phyloP scores from a whole-genome alignment of 2,329 filamentous ascomycete genomes.

The Alternaria sp. region DNA sequence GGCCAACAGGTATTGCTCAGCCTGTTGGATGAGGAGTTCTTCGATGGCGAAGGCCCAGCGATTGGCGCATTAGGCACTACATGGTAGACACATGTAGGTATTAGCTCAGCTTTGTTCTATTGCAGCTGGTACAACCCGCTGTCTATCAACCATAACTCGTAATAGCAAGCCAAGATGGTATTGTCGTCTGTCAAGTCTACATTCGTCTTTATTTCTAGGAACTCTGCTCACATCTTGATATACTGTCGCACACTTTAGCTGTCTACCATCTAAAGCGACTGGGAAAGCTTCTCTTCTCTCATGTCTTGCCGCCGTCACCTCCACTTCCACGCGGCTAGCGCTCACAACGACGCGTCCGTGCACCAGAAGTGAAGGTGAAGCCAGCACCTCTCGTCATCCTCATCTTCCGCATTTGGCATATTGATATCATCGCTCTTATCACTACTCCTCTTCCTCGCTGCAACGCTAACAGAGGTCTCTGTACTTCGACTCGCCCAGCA shows the following conservation, averaged over 20 bases:
- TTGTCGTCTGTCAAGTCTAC: too few species aligned
- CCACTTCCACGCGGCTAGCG: not conserved
- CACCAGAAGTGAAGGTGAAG: conserved; percentile 9
- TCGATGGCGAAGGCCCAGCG: conserved; percentile 34
- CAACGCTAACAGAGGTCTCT: not conserved
- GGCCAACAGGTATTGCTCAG: conserved; percentile 38
- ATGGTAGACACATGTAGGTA: not conserved
- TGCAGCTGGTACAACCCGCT: not conserved
- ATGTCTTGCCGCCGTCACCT: not conserved
- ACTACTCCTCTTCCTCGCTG: not conserved
- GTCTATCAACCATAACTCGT: not conserved
- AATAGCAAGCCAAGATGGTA: not conserved
- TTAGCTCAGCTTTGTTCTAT: not conserved
- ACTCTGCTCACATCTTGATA: not conserved
- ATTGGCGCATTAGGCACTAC: not conserved
- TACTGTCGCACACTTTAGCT: too few species aligned
- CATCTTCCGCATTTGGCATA: not conserved
- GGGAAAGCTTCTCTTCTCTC: not conserved
- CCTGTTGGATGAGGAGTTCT: conserved; percentile 37
- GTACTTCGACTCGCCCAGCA: not conserved
- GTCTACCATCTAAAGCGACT: not conserved
- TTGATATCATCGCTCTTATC: not conserved
- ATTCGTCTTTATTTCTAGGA: not conserved
- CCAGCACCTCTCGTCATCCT: not conserved
- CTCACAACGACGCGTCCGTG: not conserved